Percentiles rank a stretch among this genome's conserved stretches.
Conservation (phyloP, 371 early-diverging fungal species). For the Mucor velutinosus region DNA sequence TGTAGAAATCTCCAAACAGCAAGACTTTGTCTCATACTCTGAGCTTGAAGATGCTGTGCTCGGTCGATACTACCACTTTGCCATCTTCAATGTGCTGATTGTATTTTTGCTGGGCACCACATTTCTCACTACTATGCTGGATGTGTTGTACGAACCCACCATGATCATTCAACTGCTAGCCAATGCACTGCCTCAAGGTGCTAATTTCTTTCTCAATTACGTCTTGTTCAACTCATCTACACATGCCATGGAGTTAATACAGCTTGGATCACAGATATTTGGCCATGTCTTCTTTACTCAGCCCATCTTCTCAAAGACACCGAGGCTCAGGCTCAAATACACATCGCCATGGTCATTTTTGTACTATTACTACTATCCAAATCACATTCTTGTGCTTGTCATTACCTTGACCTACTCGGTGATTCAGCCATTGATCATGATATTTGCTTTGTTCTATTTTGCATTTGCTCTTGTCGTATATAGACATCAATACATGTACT, state of each 20-base stretch:
- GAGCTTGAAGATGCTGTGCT: constrained; percentile 68
- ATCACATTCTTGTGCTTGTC: constrained; percentile 78
- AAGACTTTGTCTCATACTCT: constrained; percentile 63
- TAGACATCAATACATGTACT: constrained; percentile 82
- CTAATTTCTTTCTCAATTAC: constrained; percentile 81
- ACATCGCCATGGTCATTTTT: constrained; percentile 68
- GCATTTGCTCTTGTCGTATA: constrained; percentile 71
- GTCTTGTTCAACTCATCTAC: constrained; percentile 72
- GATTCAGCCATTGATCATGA: constrained; percentile 83
- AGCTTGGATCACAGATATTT: constrained; percentile 61
- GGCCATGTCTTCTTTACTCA: constrained; percentile 51
- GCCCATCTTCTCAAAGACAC: constrained; percentile 65
- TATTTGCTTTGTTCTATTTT: constrained; percentile 81
- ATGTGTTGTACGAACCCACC: constrained; percentile 67
- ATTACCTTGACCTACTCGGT: constrained; percentile 87
- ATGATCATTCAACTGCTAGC: constrained; percentile 71
- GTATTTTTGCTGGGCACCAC: constrained; percentile 84
- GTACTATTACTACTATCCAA: constrained; percentile 69
- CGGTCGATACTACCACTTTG: constrained; percentile 83
- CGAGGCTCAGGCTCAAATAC: constrained; percentile 63
- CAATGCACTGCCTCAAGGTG: constrained; percentile 66
- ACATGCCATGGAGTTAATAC: constrained; percentile 74
- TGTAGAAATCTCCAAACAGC: constrained; percentile 55
- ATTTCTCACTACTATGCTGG: constrained; percentile 70
- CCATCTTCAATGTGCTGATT: constrained; percentile 88